Evolutionary conservation across 2,329 filamentous ascomycete species (phyloP).

Genomic region (Botrytis elliptica): DNA sequence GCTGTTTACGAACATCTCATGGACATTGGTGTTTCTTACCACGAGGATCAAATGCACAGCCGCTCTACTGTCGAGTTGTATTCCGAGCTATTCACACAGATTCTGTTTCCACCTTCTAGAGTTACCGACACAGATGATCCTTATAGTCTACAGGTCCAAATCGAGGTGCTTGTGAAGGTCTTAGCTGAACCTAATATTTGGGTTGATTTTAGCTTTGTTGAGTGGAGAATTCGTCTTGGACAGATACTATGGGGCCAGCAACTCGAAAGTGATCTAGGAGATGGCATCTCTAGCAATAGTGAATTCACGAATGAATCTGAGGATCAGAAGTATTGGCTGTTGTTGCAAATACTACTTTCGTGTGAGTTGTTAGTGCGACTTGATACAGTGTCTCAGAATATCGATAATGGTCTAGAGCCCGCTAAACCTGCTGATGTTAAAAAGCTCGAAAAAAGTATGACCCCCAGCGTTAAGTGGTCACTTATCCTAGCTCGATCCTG

Average conservation of each 20-base stretch:
- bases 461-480: conserved; percentile 64
- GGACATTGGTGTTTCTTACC: conserved; percentile 53
- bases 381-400: conserved; percentile 60
- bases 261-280: conserved; percentile 50
- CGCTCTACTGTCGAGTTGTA: conserved; percentile 57
- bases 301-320: conserved; percentile 51
- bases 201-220: conserved; percentile 72
- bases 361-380: conserved; percentile 65
- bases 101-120: conserved; percentile 56
- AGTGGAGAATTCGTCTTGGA: conserved; percentile 72
- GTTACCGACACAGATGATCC: conserved; percentile 58
- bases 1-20: conserved; percentile 58
- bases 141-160: conserved; percentile 66
- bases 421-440: conserved; percentile 57
- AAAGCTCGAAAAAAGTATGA: conserved; percentile 61
- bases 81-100: conserved; percentile 59
- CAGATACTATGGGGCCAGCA: conserved; percentile 66
- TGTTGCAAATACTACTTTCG: conserved; percentile 63
- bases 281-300: conserved; percentile 52
- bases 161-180: conserved; percentile 64
- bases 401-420: conserved; percentile 53
- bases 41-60: conserved; percentile 51
- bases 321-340: conserved; percentile 65
- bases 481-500: conserved; percentile 62
- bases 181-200: conserved; percentile 65